Base-by-base conservation (phyloP, 2,329 filamentous ascomycete genomes). In the Penicillium sp. region DNA sequence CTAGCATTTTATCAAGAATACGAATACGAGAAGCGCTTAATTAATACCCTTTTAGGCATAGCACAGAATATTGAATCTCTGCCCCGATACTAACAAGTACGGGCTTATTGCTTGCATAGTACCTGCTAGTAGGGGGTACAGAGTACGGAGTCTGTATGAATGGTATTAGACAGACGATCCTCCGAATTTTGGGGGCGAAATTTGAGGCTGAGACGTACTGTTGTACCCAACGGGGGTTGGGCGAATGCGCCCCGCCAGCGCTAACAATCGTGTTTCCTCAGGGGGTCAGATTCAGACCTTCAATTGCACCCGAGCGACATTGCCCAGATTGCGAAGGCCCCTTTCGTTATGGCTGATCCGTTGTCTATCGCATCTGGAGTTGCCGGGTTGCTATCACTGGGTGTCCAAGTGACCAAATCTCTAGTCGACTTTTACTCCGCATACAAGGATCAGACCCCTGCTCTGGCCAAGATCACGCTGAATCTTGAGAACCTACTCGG, bases 381-480 rank as follows among this genome's bases (percentile, higher is more conserved):
- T 15, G 60, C 58, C 1, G 66, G 67, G 12, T 45, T 73, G 33
- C 53, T 72, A 28, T 72, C 69, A 6, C 60, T 73, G 3, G 65
- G 67, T 33, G 63, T 73, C 15, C 57, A 67, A 53, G 60, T 65
- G 26, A 58, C 65, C 1, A 61, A 70, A 47, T 54, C 52, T 24
- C 58, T 72, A 4, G 49, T 64, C 48, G 49, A 67, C 10, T 71
- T 66, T 50, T 72, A 72, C 48, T 52, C 53, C 5, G 53, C 62
- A 1, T 63, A 60, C 52, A 61, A 59, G 43, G 47, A 53, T 49
- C 62, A 60, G 41, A 34, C 60, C 15, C 41, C 57, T 3, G 62
- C 70, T 31, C 44, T 68, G 4, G 55, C 56, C 1, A 55, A 61
- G 13, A 48, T 29, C 38, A 55, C 15, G 2, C 28, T 33, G n/a